phyloP scores from a whole-genome alignment of 768 basidiomycete genomes.

The Russula vinacea region DNA sequence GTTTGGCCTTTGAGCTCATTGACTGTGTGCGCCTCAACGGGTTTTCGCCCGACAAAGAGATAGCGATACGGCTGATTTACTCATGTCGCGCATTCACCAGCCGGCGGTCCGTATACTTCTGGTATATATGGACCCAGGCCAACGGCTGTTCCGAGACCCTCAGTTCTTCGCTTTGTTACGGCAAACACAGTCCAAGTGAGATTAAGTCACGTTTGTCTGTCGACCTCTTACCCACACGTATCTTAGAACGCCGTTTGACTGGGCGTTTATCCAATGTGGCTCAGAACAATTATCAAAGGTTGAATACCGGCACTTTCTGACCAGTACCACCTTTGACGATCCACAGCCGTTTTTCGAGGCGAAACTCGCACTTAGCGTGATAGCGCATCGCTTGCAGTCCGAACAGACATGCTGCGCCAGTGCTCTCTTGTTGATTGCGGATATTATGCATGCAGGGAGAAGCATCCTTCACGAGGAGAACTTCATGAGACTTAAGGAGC shows the following conservation, averaged over 20 bases:
- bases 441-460: slow-evolving; percentile 21
- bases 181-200: slow-evolving; percentile 13
- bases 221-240: background rate
- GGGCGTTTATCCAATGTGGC: slow-evolving; percentile 22
- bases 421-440: slow-evolving; percentile 12
- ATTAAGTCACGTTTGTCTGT: background rate
- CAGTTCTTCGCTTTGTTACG: slow-evolving; percentile 5
- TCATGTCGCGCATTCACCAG: slow-evolving; percentile 42
- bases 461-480: background rate
- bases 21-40: slow-evolving; percentile 58
- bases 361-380: slow-evolving; percentile 16
- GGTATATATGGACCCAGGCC: slow-evolving; percentile 44
- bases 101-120: slow-evolving; percentile 45
- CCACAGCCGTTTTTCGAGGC: slow-evolving; percentile 18
- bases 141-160: slow-evolving; percentile 40
- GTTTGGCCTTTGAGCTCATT: slow-evolving; percentile 54
- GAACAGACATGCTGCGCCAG: background rate
- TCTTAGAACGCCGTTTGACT: slow-evolving; percentile 20
- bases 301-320: slow-evolving; percentile 19
- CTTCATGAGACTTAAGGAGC: slow-evolving; percentile 19
- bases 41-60: slow-evolving; percentile 35
- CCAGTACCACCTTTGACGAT: slow-evolving; percentile 10
- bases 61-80: slow-evolving; percentile 43
- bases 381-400: slow-evolving; percentile 6
- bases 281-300: slow-evolving; percentile 10